Evolutionary conservation across 2,329 filamentous ascomycete genomes (phyloP), one percentile per base, ranked within the genome.

Genomic region (Pseudogymnoascus sp.): DNA sequence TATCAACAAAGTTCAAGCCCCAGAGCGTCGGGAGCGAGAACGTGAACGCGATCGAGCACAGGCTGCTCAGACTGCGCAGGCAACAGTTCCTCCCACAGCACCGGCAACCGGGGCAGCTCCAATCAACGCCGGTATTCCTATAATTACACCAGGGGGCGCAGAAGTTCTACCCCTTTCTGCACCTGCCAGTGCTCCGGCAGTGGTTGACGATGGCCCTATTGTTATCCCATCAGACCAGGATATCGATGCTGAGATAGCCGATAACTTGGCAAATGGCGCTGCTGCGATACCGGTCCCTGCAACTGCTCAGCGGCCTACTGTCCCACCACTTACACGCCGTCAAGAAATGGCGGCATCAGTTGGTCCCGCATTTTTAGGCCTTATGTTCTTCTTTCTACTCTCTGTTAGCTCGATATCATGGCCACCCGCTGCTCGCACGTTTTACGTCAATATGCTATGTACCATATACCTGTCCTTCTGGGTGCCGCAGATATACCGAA

Each of bases 401-500:
- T 78, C 79, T 48, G 75, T 85, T 33, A 81, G 81, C 10, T 83
- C 84, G 5, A 76, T 77, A 15, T 81, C 82, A 1, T 87, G 84
- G 83, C 80, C 82, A 58, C 76, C 79, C 1, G 70, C 73, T 6
- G 69, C 81, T 39, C 82, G 84, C 34, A 74, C 78, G 21, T 69
- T 75, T 57, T 86, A 85, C 70, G 75, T 82, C 67, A 82, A 92
- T 69, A 64, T 79, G 2, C 75, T 95, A 19, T 79, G 82, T 2
- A 83, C 92, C 67, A 65, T 81, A 59, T 96, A 96, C 70, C 82
- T 96, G 45, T 96, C 92, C 18, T 86, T 96, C 70, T 97, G 92
- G 92, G 71, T 85, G 0, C 92, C 94, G 0, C 94, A 99, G 71
- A 95, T 97, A 65, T 83, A 88, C 69, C 89, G 94, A 63, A 99